Base-by-base conservation (phyloP, 2,329 filamentous ascomycete genomes). In the Dothideomycetes sp. region DNA sequence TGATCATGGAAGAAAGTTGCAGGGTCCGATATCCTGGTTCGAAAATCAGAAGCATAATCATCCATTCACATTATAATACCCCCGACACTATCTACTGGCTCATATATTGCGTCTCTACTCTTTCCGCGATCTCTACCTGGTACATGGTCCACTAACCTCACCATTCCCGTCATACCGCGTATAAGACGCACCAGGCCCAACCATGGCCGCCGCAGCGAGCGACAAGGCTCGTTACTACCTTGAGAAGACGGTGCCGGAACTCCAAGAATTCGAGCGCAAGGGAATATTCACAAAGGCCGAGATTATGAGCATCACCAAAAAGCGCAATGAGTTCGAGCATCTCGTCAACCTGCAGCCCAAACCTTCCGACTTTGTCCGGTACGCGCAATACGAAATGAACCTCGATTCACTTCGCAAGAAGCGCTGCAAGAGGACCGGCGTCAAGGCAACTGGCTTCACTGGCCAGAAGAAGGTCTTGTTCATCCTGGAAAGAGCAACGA, bases 191-290 rank as follows among this genome's bases (percentile, higher is more conserved):
- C 22, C 7, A 12, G 22, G 7, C 12, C 7, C 7, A 7, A 27
- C 7, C 12, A 27, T 27, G 22, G 22, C 22, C 7, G 76, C 87
- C 2, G 81, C 78, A 31, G 81, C 91, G 43, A 81, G 84, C 47
- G 91, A 96, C 56, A 96, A 95, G 64, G 91, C 89, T 41, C 84
- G 89, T 43, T 96, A 89, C 64, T 95, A 84, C 62, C 75, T 96
- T 48, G 91, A 98, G 67, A 82, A 89, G 51, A 82, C 84, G 2
- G 84, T 95, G 32, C 86, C 88, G 12, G 88, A 96, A 61, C 74
- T 98, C 42, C 85, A 87, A 47, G 87, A 94, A 54, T 93, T 86
- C 61, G 84, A 94, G 62, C 77, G 84, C 49, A 95, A 94, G 61
- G 81, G 85, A 52, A 83, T 98, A 51, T 98, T 98, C 65, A 77